Base-by-base conservation (phyloP, 192 early-diverging fungal species). In the Cladochytrium replicatum region DNA sequence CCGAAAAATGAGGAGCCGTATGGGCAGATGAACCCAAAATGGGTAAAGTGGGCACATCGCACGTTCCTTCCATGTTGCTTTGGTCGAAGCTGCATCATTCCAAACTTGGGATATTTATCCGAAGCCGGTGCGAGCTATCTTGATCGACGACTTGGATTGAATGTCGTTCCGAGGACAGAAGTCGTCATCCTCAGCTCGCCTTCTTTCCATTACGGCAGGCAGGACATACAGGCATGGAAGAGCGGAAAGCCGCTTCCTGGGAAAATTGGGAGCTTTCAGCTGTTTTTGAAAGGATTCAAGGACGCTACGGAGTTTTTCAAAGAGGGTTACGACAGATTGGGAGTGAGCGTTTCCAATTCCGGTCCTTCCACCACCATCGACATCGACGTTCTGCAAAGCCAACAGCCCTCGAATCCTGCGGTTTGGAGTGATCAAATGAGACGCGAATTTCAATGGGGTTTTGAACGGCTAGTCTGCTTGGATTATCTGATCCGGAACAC, bases 401-500 rank as follows among this genome's bases (percentile, higher is more conserved):
- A n/a, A n/a, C n/a, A n/a, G n/a, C n/a, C n/a, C n/a, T n/a, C n/a
- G n/a, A n/a, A n/a, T n/a, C n/a, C n/a, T n/a, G n/a, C n/a, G n/a
- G n/a, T n/a, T 15, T 80, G 73, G 74, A 52, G 34, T 27, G 63
- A 66, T 28, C 39, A 46, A 6, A 58, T 60, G 13, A 61, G 64
- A 50, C 41, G 32, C 19, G 66, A 76, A 43, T 79, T 79, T 51
- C 77, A 65, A 22, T 55, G 48, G 60, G 74, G 74, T 43, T 87
- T 93, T 66, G 89, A 91, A 64, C 72, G 81, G 46, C 70, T 92
- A 48, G 77, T 86, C 21, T 71, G 92, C 23, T 64, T 93, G 21
- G 91, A 93, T 50, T 93, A 89, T 65, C 67, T 94, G 43, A 90
- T 94, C 34, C 75, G 91, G 21, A 92, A 94, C 48, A 94, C 89